A percentile compares a stretch with the other conserved stretches of the same genome.
These are phyloP conservation scores for Leccinum ochraceum DNA, from an alignment of 768 basidiomycete species.

Conservation along the genomic window DNA sequence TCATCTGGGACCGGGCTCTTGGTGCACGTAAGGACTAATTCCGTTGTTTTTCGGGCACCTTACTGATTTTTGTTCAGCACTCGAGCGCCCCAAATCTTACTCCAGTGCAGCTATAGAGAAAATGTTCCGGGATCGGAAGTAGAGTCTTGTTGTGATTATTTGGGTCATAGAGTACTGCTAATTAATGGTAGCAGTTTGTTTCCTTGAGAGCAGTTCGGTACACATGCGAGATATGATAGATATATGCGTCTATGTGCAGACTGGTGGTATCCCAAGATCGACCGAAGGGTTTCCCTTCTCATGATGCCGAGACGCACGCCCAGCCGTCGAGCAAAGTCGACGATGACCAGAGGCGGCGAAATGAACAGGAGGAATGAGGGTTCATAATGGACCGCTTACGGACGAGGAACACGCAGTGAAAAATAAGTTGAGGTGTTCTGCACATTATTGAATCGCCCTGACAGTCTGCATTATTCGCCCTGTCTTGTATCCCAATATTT, in stretches of 20 bases:
- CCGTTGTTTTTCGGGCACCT: neutral
- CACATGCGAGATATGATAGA: neutral
- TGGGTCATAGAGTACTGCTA: neutral
- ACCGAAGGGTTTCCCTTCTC: constrained; percentile 49
- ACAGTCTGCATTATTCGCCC: no score
- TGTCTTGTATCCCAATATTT: no score
- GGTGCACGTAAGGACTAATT: constrained; percentile 70
- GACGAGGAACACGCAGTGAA: constrained; percentile 87
- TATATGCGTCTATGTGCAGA: neutral
- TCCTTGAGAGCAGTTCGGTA: neutral
- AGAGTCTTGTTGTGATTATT: constrained; percentile 1
- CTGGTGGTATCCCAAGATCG: constrained; percentile 38
- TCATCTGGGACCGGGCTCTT: constrained; percentile 92
- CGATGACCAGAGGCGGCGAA: constrained; percentile 46
- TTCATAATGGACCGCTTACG: constrained; percentile 81
- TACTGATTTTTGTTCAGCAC: constrained; percentile 43
- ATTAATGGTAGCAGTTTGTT: neutral
- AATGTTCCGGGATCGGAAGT: constrained; percentile 58
- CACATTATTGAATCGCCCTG: no score
- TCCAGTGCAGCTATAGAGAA: constrained; percentile 78
- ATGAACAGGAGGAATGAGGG: constrained; percentile 73
- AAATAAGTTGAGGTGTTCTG: constrained; percentile 43
- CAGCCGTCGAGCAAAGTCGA: constrained; percentile 11
- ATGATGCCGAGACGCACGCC: constrained; percentile 26
- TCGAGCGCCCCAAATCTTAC: constrained; percentile 92